Base-by-base conservation (phyloP, 257 asterid genomes). In the Ocimum tenuiflorum region DNA sequence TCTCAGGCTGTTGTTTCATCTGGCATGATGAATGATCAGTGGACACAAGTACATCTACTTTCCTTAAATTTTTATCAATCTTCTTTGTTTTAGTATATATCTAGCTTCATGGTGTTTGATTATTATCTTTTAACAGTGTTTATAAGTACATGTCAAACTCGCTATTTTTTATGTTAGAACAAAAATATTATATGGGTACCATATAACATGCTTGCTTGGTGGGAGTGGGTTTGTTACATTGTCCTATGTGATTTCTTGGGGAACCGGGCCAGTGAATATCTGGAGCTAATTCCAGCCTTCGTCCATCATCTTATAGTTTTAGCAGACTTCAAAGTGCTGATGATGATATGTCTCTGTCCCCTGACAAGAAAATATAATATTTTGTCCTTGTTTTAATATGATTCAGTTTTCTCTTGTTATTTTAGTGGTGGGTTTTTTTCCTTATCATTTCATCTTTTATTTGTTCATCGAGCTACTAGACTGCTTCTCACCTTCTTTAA, bases 11-110 rank as follows among this genome's bases (percentile, higher is more conserved):
- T 73, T 15, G 86, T 76, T 43, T 83, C 85, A 59, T 75, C 86
- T 55, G 91, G 91, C 74, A 76, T 82, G 84, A 71, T 84, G 79
- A 70, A 77, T 43, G 95, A 87, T 48, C 97, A 87, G n/a, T 86
- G 97, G 99, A 55, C 85, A 69, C 97, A 83, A 71, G 99, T 89
- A 77, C 48, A 70, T 18, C 66, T 31, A 24, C 36, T 23, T 52
- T 64, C 41, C 49, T 58, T 39, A 33, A 60, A 27, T 68, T 22
- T 47, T 49, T 52, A 75, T 24, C 6, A 60, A 10, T 54, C 55
- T 17, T 62, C 7, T 20, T 49, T 62, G 18, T 18, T 43, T 45
- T 60, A 54, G 13, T 63, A 1, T 4, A 43, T 45, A 18, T 31
- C 18, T 6, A 48, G 20, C 52, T 58, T 14, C 41, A 13, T 68